These are phyloP conservation scores for Beauveria sp. DNA, from an alignment of 2,329 filamentous ascomycete genomes.

Conservation along the genomic window DNA sequence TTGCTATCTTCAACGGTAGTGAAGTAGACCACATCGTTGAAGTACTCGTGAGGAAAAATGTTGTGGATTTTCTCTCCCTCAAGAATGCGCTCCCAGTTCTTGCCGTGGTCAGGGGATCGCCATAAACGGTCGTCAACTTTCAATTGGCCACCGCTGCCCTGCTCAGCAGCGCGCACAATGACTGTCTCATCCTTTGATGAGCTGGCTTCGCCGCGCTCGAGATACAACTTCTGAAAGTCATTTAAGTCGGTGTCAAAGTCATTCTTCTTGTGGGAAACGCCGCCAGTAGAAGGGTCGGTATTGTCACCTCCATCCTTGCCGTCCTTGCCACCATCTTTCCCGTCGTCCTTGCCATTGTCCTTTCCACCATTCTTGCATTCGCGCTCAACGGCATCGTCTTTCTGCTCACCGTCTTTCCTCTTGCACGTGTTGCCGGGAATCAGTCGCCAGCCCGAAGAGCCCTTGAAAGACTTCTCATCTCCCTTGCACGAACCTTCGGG, in stretches of 20 bases:
- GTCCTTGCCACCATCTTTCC: conserved; percentile 27
- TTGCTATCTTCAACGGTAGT: conserved; percentile 55
- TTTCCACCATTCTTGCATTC: conserved; percentile 48
- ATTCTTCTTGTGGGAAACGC: conserved; percentile 54
- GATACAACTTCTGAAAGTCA: conserved; percentile 57
- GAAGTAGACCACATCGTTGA: conserved; percentile 82
- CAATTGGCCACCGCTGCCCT: conserved; percentile 21
- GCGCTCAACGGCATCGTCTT: conserved; percentile 66
- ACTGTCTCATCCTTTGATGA: conserved; percentile 64
- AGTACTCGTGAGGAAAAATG: conserved; percentile 72
- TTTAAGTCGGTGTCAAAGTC: conserved; percentile 53
- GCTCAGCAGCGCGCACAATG: conserved; percentile 43
- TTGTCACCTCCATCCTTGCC: not conserved
- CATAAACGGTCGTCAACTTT: conserved; percentile 51
- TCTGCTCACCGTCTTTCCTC: conserved; percentile 50
- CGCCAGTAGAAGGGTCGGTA: conserved; percentile 50
- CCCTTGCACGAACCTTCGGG: conserved; percentile 68
- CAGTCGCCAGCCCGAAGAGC: conserved; percentile 82
- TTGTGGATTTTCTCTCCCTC: conserved; percentile 59
- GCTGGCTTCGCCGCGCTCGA: conserved; percentile 66
- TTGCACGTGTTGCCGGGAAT: conserved; percentile 79
- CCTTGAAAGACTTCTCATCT: conserved; percentile 65
- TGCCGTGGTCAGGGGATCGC: conserved; percentile 80
- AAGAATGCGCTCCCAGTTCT: conserved; percentile 68
- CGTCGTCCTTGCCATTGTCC: conserved; percentile 57